Evolutionary conservation across 768 basidiomycete genomes (phyloP).

Genomic region (Coprinopsis strossmayeri): DNA sequence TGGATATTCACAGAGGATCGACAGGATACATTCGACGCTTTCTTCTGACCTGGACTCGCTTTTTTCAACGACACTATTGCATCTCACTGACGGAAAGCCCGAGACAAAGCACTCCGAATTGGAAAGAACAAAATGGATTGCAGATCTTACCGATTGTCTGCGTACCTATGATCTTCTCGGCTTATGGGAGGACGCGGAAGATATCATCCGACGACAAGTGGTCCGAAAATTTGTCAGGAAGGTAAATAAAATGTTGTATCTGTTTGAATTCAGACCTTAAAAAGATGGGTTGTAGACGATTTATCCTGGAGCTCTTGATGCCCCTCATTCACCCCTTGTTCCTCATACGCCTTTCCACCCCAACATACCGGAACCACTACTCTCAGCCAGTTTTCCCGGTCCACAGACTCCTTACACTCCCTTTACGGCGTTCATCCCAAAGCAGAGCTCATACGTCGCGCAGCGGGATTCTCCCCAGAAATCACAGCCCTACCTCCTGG

Average conservation of each 20-base stretch:
- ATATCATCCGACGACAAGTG: slow-evolving; percentile 68
- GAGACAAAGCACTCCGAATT: slow-evolving; percentile 49
- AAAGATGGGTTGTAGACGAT: slow-evolving; percentile 49
- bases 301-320: slow-evolving; percentile 58
- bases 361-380: slow-evolving; percentile 20
- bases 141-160: slow-evolving; percentile 74
- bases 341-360: slow-evolving; percentile 69
- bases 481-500: slow-evolving; percentile 47
- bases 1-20: slow-evolving; percentile 50
- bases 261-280: slow-evolving; percentile 1
- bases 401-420: slow-evolving; percentile 46
- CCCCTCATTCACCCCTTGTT: slow-evolving; percentile 66
- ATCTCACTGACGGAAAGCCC: slow-evolving; percentile 42
- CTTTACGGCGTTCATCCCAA: slow-evolving; percentile 46
- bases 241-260: slow-evolving; percentile 34
- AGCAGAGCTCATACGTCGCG: slow-evolving; percentile 45
- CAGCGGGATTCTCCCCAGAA: slow-evolving; percentile 24
- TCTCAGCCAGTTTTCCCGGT: slow-evolving; percentile 21
- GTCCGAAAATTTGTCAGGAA: slow-evolving; percentile 73
- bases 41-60: slow-evolving; percentile 83
- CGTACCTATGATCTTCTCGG: slow-evolving; percentile 73
- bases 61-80: slow-evolving; percentile 55
- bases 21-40: slow-evolving; percentile 77
- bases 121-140: slow-evolving; percentile 54
- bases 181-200: slow-evolving; percentile 85